Base-by-base conservation (phyloP, 768 basidiomycete genomes). In the Xerocomus brunneocitrinus region DNA sequence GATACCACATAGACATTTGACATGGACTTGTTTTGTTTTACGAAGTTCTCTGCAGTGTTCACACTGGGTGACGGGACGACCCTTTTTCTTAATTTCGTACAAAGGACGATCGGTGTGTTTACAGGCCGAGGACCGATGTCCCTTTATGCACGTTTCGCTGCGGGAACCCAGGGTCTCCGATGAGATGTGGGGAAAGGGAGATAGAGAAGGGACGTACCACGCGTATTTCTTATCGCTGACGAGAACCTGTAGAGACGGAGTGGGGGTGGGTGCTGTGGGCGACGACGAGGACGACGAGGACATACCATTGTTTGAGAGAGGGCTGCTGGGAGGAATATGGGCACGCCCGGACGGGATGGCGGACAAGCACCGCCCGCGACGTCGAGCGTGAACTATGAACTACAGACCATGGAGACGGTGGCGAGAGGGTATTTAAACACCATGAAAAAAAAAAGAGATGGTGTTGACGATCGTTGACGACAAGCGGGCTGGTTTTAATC, bases 81-180 rank as follows among this genome's bases (percentile, higher is more conserved):
- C 84, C 69, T 77, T 84, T 76, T 77, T 87, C 80, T 74, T 81
- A 59, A 85, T 89, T 78, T 81, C 91, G 67, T 85, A 93, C 48
- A 95, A 77, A 35, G 91, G 87, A 39, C 93, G 81, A 68, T 93
- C 90, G 49, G 83, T 87, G 67, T 95, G 93, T 65, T 83, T 85
- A 73, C 93, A 95, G 30, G 84, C 80, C 14, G 90, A 91, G 14
- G 92, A 94, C 46, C 93, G 83, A 72, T 95, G 92, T 16, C 92
- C 93, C 73, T 93, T 93, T 71, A 94, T 94, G 74, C 93, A 95
- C 60, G 90, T 88, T 75, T 89, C 89, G 70, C 91, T 92, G 61
- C 24, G 54, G 47, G 2, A 50, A 46, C 1, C 9, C 22, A 19
- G 19, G 35, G n/a, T 28, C 27, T 49, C 47, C 39, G 39, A 51